Conservation (phyloP, 2,329 filamentous ascomycete species). For the Pseudonectria buxi region DNA sequence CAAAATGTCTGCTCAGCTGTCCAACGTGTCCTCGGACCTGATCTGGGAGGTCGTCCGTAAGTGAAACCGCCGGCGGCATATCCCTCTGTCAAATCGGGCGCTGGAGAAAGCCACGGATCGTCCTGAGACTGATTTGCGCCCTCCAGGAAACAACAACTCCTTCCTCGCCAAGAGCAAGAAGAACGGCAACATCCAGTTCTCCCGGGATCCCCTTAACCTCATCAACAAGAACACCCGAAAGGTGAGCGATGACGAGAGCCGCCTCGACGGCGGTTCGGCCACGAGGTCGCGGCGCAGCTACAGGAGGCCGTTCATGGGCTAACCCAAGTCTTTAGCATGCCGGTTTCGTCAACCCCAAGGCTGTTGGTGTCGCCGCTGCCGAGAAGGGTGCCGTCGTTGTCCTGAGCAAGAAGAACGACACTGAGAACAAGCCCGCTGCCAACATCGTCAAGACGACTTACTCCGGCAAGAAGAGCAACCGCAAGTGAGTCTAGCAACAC, state of each 20-base stretch:
- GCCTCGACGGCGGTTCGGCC: too few relatives aligned
- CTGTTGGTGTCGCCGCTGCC: conserved; percentile 68
- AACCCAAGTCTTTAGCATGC: conserved; percentile 59
- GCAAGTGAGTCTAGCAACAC: conserved; percentile 47
- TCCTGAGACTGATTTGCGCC: conserved; percentile 19
- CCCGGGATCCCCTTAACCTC: conserved; percentile 89
- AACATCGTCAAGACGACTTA: conserved; percentile 59
- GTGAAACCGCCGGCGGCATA: conserved; percentile 33
- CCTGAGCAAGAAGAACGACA: conserved; percentile 75
- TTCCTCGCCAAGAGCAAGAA: conserved; percentile 86
- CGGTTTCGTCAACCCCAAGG: conserved; percentile 91
- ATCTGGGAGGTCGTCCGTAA: conserved; percentile 93
- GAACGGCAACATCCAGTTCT: conserved; percentile 80
- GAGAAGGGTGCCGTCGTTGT: conserved; percentile 77
- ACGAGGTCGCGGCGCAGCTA: too few relatives aligned
- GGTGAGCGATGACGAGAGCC: conserved; percentile 41
- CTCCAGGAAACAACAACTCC: conserved; percentile 73
- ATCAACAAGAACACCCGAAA: conserved; percentile 87
- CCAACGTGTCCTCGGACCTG: conserved; percentile 82
- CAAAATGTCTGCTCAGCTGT: conserved; percentile 52
- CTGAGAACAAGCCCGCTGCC: conserved; percentile 66
- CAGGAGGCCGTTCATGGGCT: conserved; percentile 20
- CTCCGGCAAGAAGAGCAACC: conserved; percentile 64
- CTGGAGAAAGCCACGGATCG: conserved; percentile 1
- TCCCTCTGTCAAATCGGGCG: background rate